Base-by-base conservation (phyloP, 768 basidiomycete species). In the Mycena indigotica region DNA sequence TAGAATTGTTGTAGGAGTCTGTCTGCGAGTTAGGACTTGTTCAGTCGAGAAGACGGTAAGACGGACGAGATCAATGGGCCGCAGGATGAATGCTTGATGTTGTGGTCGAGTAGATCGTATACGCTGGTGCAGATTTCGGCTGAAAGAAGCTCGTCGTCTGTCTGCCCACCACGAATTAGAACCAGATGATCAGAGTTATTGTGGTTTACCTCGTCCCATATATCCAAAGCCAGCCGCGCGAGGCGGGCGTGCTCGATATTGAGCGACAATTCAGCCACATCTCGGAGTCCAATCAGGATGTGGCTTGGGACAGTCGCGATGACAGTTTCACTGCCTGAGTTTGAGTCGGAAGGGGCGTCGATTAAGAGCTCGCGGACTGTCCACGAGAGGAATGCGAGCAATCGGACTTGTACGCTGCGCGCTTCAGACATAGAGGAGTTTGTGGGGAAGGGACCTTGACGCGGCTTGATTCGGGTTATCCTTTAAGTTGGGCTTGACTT, bases 361-460 rank as follows among this genome's bases (percentile, higher is more conserved):
- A 58, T 25, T 17, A 58, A 21, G 26, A 29, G n/a, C 4, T 15
- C 16, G 8, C 25, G 12, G 19, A 52, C 26, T n/a, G 25, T 57
- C 40, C 24, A 41, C 44, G 32, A 23, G 52, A 58, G 57, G 10
- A 58, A 25, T 26, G 26, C 8, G 23, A 58, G 57, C 23, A 58
- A 3, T 17, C 38, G 50, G 32, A 46, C 52, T 30, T 49, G 45
- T 2, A 53, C 57, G 45, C 35, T 58, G 12, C 52, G 57, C 44
- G 52, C 57, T 44, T 58, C 57, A 46, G 57, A 58, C 52, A 58
- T 53, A 32, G 17, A 41, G 4, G 32, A 8, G 12, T 26, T n/a
- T 12, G n/a, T 39, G 44, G 44, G 26, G 28, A 17, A 35, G 32
- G 32, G 32, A 17, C 10, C 32, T 35, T 8, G 10, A 35, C 32